phyloP scores from a whole-genome alignment of 495 filamentous ascomycete genomes.

The Xylaria sp. region DNA sequence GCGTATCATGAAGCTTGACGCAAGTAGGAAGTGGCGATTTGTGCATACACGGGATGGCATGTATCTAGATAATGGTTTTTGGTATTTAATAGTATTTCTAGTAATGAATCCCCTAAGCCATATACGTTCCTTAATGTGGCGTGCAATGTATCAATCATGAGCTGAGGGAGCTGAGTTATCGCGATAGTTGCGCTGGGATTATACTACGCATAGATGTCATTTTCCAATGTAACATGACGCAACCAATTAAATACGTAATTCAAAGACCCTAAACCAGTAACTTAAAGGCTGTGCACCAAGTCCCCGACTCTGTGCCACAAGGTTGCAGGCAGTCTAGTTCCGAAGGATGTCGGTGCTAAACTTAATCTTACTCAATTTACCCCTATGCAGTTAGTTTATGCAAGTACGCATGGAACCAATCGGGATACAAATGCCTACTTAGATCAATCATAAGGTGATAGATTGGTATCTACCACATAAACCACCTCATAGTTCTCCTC shows the following conservation, averaged over 20 bases:
- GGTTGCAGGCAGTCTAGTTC: not conserved
- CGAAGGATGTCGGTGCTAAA: not conserved
- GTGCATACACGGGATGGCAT: not conserved
- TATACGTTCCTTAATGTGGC: not conserved
- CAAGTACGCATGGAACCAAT: not conserved
- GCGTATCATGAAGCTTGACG: not conserved
- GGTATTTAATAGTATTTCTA: not conserved
- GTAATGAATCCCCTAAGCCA: not conserved
- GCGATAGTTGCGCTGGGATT: not conserved
- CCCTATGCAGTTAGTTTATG: not conserved
- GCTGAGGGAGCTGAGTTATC: not conserved
- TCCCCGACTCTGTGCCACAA: not conserved
- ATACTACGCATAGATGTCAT: no score
- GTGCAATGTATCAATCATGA: no score
- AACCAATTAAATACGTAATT: not conserved
- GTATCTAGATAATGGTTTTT: not conserved
- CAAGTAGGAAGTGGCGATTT: not conserved
- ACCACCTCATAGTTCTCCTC: not conserved
- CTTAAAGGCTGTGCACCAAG: not conserved
- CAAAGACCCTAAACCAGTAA: not conserved
- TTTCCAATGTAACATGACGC: not conserved
- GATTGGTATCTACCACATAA: not conserved
- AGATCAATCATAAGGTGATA: not conserved
- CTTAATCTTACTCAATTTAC: not conserved
- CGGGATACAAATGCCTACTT: not conserved